These are phyloP conservation scores for Paramecium caudatum DNA, from an alignment of 73 alveolate species.

Conservation along the genomic window DNA sequence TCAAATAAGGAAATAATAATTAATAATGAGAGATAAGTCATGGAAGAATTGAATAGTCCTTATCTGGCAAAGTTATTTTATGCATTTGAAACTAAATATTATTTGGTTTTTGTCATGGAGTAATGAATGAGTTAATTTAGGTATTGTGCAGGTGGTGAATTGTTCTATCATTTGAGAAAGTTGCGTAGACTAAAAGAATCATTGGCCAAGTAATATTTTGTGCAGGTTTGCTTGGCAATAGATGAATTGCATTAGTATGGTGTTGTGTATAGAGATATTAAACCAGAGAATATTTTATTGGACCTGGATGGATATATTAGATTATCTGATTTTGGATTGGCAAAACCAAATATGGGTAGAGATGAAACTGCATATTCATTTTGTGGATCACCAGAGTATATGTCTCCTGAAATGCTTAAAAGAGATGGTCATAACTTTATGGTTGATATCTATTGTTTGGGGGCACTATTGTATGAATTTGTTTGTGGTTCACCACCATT, in stretches of 20 bases:
- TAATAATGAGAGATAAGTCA: slow-evolving; percentile 60
- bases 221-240: slow-evolving; percentile 87
- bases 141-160: slow-evolving; percentile 86
- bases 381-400: slow-evolving; percentile 96
- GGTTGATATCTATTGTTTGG: slow-evolving; percentile 91
- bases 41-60: slow-evolving; percentile 49
- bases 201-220: slow-evolving; percentile 87
- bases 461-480: slow-evolving; percentile 92
- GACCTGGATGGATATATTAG: slow-evolving; percentile 90
- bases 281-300: slow-evolving; percentile 94
- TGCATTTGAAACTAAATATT: slow-evolving; percentile 73
- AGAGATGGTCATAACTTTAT: slow-evolving; percentile 84
- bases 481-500: slow-evolving; percentile 91
- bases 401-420: slow-evolving; percentile 94
- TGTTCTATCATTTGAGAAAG: slow-evolving; percentile 81
- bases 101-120: slow-evolving; percentile 83
- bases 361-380: slow-evolving; percentile 79
- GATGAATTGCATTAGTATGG: slow-evolving; percentile 87
- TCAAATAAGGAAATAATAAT: slow-evolving; percentile 63
- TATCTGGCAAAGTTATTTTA: slow-evolving; percentile 71
- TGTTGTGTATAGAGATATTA: slow-evolving; percentile 93
- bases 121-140: background rate
- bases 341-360: slow-evolving; percentile 81
- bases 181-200: slow-evolving; percentile 81
- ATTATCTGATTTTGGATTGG: slow-evolving; percentile 92